Percentiles rank a stretch among this genome's conserved stretches.
Evolutionary conservation across 1,284 basidiomycete species (phyloP).

Genomic region (Melampsora abietis-canadensis): DNA sequence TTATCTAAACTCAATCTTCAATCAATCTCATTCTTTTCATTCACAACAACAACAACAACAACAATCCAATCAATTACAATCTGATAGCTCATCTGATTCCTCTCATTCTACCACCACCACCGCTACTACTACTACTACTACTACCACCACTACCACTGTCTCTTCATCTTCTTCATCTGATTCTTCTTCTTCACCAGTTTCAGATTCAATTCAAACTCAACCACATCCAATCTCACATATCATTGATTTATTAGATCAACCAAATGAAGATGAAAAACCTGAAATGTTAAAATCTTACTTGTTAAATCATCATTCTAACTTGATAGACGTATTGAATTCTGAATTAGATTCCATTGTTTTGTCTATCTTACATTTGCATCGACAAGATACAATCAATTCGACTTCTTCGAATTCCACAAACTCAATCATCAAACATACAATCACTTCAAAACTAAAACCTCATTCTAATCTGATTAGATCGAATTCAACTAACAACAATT

Average conservation of each 20-base stretch:
- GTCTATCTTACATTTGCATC: conserved; percentile 3
- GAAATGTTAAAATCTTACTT: conserved; percentile 1
- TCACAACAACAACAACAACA: conserved; percentile 8
- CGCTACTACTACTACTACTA: no score
- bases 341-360: neutral
- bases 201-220: no score
- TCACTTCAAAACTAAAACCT: neutral
- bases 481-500: neutral
- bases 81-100: neutral
- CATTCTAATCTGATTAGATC: neutral
- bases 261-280: conserved; percentile 8
- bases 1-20: neutral
- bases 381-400: neutral
- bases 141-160: no score
- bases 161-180: no score
- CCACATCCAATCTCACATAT: neutral
- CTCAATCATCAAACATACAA: neutral
- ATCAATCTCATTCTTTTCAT: neutral
- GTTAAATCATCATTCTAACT: neutral
- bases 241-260: neutral
- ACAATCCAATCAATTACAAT: neutral
- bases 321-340: neutral
- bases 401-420: neutral
- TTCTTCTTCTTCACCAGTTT: no score
- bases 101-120: neutral